Evolutionary conservation across 306 rosid genomes (phyloP).

Genomic region (Cicer judaicum): DNA sequence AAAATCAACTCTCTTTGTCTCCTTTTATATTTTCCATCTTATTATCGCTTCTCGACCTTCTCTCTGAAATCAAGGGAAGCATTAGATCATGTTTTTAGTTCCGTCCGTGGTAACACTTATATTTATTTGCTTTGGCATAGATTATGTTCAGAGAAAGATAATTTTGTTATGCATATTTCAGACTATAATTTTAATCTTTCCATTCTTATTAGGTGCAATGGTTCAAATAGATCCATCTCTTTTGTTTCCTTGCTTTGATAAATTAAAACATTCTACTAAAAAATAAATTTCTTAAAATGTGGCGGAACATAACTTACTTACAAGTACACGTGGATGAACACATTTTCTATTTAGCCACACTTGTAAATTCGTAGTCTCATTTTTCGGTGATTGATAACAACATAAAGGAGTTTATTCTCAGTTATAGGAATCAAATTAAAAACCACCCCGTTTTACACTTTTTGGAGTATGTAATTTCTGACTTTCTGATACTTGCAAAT

Average conservation of each 20-base stretch:
- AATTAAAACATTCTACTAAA: background rate
- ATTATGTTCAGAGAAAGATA: background rate
- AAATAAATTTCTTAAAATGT: background rate
- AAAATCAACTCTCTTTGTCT: background rate
- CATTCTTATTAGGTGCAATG: conserved; percentile 17
- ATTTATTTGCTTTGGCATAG: background rate
- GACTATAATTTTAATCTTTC: background rate
- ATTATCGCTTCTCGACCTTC: background rate
- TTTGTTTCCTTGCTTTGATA: conserved; percentile 16
- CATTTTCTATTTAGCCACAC: conserved; percentile 13
- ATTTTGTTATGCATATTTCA: background rate
- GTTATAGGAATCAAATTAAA: conserved; percentile 1
- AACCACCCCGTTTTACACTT: background rate
- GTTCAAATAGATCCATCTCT: conserved; percentile 2
- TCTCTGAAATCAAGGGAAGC: background rate
- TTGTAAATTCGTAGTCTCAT: background rate
- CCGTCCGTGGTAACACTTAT: background rate
- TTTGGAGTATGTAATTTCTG: background rate
- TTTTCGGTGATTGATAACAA: conserved; percentile 16
- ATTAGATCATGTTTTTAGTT: background rate
- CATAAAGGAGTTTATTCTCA: background rate
- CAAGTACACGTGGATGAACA: background rate
- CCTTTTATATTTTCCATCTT: background rate
- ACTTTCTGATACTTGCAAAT: conserved; percentile 10
- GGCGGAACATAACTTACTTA: background rate